Evolutionary conservation across 2,329 filamentous ascomycete species (phyloP).

Genomic region (Apiospora saccharicola): DNA sequence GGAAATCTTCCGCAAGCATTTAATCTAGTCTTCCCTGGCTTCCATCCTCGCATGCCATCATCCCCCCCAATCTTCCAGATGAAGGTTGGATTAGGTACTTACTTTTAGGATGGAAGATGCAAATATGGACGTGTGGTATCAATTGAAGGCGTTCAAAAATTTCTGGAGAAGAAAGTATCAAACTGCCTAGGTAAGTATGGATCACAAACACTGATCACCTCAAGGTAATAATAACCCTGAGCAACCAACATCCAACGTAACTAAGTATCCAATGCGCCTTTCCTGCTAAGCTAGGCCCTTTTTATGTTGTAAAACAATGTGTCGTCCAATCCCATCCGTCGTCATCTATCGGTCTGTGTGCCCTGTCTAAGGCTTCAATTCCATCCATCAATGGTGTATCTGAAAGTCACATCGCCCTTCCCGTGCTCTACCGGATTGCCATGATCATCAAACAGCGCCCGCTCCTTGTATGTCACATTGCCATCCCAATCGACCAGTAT

Average conservation of each 20-base stretch:
- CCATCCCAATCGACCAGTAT: conserved; percentile 69
- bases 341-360: neutral
- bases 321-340: neutral
- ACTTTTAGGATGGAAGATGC: neutral
- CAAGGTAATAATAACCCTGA: too few species aligned
- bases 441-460: conserved; percentile 65
- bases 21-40: neutral
- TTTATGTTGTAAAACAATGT: neutral
- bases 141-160: neutral
- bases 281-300: neutral
- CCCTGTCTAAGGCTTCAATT: neutral
- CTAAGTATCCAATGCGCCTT: neutral
- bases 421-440: conserved; percentile 62
- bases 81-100: neutral
- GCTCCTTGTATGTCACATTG: conserved; percentile 65
- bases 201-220: neutral
- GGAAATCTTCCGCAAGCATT: conserved; percentile 11
- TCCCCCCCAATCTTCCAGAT: neutral
- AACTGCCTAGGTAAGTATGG: too few species aligned
- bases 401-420: conserved; percentile 62
- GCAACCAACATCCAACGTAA: neutral
- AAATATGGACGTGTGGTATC: neutral
- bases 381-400: conserved; percentile 55
- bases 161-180: neutral
- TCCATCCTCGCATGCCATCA: neutral